Conservation (phyloP, 805 yeast genomes). For the Lachancea thermotolerans region DNA sequence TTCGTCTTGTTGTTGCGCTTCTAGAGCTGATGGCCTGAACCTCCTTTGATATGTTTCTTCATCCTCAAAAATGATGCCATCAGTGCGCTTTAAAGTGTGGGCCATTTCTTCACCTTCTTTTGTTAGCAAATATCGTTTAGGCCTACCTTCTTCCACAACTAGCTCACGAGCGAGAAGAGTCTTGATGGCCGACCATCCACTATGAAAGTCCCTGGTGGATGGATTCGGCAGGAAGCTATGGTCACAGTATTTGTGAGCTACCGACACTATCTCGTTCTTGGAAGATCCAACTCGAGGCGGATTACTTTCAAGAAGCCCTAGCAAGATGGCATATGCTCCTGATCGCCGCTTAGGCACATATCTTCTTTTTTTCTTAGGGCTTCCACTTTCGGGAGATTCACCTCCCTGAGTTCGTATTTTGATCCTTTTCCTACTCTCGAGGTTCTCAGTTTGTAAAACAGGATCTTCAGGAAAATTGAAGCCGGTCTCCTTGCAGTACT, state of each 20-base stretch:
- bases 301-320: conserved; percentile 50
- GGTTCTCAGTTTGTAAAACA: conserved; percentile 1
- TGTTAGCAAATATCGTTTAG: conserved; percentile 55
- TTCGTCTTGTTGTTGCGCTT: not conserved
- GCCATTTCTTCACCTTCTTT: conserved; percentile 67
- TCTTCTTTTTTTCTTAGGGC: conserved; percentile 25
- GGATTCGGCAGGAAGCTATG: conserved; percentile 54
- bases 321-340: conserved; percentile 78
- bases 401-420: conserved; percentile 14
- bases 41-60: conserved; percentile 10
- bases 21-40: conserved; percentile 1
- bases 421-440: conserved; percentile 14
- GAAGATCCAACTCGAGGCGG: conserved; percentile 48
- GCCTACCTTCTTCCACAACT: conserved; percentile 49
- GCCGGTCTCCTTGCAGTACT: conserved; percentile 53
- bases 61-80: conserved; percentile 29
- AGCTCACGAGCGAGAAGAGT: conserved; percentile 55
- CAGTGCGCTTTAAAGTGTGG: conserved; percentile 43
- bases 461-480: conserved; percentile 37
- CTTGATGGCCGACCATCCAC: conserved; percentile 71
- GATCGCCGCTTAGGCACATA: conserved; percentile 71
- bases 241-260: conserved; percentile 52
- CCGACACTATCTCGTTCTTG: conserved; percentile 48
- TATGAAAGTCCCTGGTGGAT: conserved; percentile 52
- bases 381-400: conserved; percentile 13